Evolutionary conservation across 2,329 filamentous ascomycete genomes (phyloP), one percentile per base, ranked within the genome.

Genomic region (Fusarium sp.): DNA sequence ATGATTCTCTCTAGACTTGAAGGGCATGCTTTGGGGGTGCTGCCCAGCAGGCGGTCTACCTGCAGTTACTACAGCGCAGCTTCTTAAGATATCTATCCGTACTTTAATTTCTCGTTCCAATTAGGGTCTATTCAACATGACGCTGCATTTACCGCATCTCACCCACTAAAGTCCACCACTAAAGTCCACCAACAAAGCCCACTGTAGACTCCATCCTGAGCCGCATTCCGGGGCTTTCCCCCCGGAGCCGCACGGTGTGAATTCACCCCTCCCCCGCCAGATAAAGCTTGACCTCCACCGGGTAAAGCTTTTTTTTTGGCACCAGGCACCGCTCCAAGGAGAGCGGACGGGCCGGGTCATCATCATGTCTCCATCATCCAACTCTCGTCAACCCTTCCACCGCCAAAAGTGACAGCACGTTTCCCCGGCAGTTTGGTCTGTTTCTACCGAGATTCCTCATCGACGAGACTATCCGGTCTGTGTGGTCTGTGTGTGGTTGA

Each of bases 321-420:
- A 60, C 57, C 53, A 15, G 44, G 49, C 29, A 29, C 17, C 17
- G 33, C 36, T 13, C 37, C 53, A 41, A 42, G 32, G 46, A 50
- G 14, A 41, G 47, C 52, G 62, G 57, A 33, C 61, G 57, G 57
- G 57, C 57, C 56, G 44, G 58, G 51, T 61, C 61, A 62, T 58
- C 50, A 50, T 49, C 45, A 45, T 56, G 35, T 36, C 44, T 62
- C 36, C 49, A 60, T 61, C 46, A 52, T 64, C 36, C 41, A 45
- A 31, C 50, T 32, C 38, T 37, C 42, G 50, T 39, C 27, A 19
- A 43, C 44, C 32, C 48, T 39, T 51, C 39, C 66, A 51, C 67
- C 63, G 50, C 50, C 51, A 65, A 66, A 70, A 49, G 56, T 70
- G 65, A 53, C 57, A 58, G 39, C 64, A 57, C 56, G 49, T 49